Percentiles rank a stretch among this genome's conserved stretches.
Conservation (phyloP, 768 basidiomycete species). For the Pulveroboletus ravenelii region DNA sequence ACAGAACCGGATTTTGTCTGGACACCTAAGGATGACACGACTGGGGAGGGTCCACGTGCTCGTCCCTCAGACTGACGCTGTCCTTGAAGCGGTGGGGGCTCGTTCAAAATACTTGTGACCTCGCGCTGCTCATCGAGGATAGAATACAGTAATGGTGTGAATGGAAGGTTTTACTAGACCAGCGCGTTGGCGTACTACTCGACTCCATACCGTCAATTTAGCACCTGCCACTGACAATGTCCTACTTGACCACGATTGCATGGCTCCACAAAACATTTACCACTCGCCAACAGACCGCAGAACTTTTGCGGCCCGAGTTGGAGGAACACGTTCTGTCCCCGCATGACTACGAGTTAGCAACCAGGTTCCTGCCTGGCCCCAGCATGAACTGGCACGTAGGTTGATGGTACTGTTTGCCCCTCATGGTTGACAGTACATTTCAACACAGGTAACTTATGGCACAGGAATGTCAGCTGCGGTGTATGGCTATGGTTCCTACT, state of each 20-base stretch:
- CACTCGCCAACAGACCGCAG: constrained; percentile 31
- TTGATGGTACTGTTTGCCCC: background rate
- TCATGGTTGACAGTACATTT: constrained; percentile 1
- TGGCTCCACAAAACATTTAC: constrained; percentile 46
- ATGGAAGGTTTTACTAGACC: background rate
- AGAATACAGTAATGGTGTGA: background rate
- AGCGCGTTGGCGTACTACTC: too few species aligned
- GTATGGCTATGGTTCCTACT: constrained; percentile 23
- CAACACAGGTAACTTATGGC: constrained; percentile 19
- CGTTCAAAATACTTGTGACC: background rate
- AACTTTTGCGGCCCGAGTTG: constrained; percentile 30
- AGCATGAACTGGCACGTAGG: constrained; percentile 41
- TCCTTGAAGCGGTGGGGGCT: constrained; percentile 16
- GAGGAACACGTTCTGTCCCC: constrained; percentile 25
- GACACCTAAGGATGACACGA: constrained; percentile 25
- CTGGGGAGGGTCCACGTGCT: background rate
- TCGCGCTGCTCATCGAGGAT: too few species aligned
- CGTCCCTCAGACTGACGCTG: background rate
- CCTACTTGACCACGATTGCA: constrained; percentile 24
- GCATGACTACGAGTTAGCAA: constrained; percentile 54
- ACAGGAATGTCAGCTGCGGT: constrained; percentile 21
- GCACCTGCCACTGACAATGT: constrained; percentile 9
- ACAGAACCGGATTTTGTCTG: background rate
- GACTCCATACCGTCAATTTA: background rate
- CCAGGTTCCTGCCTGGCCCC: constrained; percentile 48